These are phyloP conservation scores for Albugo candida DNA, from an alignment of 352 stramenopile species.

Conservation along the genomic window DNA sequence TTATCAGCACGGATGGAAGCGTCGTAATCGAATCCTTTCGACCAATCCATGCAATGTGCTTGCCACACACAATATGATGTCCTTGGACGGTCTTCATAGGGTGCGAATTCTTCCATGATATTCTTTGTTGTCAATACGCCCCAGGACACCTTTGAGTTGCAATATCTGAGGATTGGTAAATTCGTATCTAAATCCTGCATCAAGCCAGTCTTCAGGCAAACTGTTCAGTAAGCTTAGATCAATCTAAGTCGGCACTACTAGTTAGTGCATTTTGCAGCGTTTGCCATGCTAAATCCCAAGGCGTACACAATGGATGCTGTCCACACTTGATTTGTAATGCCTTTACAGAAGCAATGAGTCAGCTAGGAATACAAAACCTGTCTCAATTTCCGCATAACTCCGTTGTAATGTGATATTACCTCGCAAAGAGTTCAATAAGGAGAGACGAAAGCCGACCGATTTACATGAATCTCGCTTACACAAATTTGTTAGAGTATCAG, in stretches of 20 bases:
- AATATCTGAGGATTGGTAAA: conserved; percentile 69
- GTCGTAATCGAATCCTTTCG: conserved; percentile 25
- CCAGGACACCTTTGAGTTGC: conserved; percentile 55
- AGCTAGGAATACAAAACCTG: no score
- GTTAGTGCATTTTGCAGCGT: no score
- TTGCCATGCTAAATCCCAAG: no score
- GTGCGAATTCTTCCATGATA: conserved; percentile 60
- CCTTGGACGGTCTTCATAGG: conserved; percentile 79
- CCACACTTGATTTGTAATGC: conserved; percentile 35
- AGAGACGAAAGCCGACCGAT: neutral
- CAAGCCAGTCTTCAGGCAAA: conserved; percentile 60
- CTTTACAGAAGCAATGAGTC: no score
- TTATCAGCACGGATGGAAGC: conserved; percentile 49
- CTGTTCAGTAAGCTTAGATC: conserved; percentile 54
- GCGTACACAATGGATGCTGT: no score
- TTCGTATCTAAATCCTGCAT: conserved; percentile 26
- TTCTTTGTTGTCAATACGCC: conserved; percentile 83
- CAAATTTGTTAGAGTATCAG: conserved; percentile 79
- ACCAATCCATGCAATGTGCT: conserved; percentile 2
- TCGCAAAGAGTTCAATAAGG: conserved; percentile 84
- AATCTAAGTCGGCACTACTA: conserved; percentile 52
- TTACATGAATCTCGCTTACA: conserved; percentile 80
- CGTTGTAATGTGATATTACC: conserved; percentile 50
- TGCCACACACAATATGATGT: conserved; percentile 20
- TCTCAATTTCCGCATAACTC: no score